Base-by-base conservation (phyloP, 495 filamentous ascomycete genomes). In the Xanthoparmelia taractica region DNA sequence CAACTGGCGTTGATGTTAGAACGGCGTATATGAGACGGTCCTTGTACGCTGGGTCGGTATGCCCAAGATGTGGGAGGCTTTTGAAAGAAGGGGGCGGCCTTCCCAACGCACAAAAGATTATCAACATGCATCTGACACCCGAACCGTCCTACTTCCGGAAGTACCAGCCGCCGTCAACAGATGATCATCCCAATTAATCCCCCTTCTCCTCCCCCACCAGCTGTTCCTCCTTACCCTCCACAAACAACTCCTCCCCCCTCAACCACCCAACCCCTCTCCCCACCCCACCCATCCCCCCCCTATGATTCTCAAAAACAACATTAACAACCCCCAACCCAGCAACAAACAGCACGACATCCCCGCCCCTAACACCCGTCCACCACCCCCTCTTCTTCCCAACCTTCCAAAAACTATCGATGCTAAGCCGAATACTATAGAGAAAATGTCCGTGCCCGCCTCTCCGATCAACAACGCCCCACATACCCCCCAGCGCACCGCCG, bases 371-470 rank as follows among this genome's bases (percentile, higher is more conserved):
- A 10, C 89, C 89, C 60, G 79, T 84, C 89, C 93, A 95, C 79
- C 87, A 86, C 6, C 89, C 82, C 40, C 85, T 79, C 82, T 97
- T 97, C 56, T 85, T 83, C 15, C 92, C 89, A 0, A 96, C 88
- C 78, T 96, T 96, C 91, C 91, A 97, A 50, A 89, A 71, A 41
- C 82, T 87, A 68, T 96, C 88, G 37, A 96, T 75, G 45, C 87
- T 89, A 12, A 85, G 71, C 27, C 92, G 80, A 62, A 86, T 84
- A 50, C 83, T 83, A 66, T 91, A 90, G 66, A 96, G 65, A 45
- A 86, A 88, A 55, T 82, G 78, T 20, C 77, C 75, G 13, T 60
- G 61, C 17, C 67, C 70, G 0, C 54, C 64, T 41, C 59, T 60
- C 31, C 83, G 76, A 66, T 88, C 82, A 17, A 96, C 73, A 70